A percentile compares a stretch with the other conserved stretches of the same genome.
Conservation (phyloP, 441 rosid species). For the Melastoma candidum region DNA sequence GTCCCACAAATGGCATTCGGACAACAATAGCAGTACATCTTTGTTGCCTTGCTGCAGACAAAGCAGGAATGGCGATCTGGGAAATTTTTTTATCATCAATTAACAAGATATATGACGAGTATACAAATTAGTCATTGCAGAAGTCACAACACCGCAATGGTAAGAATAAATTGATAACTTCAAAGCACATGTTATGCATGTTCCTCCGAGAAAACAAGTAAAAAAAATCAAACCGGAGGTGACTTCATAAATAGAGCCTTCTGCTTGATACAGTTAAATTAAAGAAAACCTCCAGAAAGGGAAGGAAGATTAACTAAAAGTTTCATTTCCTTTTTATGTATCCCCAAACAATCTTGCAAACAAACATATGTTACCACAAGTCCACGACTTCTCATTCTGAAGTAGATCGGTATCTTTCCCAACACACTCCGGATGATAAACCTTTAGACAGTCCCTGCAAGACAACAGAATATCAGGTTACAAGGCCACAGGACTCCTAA, state of each 20-base stretch:
- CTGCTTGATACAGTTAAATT: no score
- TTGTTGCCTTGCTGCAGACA: conserved; percentile 30
- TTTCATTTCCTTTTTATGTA: background rate
- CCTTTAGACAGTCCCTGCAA: conserved; percentile 45
- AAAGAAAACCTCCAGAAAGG: background rate
- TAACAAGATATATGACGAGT: background rate
- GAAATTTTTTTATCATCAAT: conserved; percentile 12
- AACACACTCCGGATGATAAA: conserved; percentile 41
- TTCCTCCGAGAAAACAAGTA: no score
- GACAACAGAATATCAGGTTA: no score
- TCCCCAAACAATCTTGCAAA: background rate
- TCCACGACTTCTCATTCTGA: conserved; percentile 26
- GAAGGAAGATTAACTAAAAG: background rate
- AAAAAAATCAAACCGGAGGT: no score
- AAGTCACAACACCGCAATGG: background rate
- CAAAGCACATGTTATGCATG: no score
- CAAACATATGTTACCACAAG: conserved; percentile 32
- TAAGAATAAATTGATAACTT: background rate
- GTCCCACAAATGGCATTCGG: conserved; percentile 37
- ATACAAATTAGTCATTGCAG: conserved; percentile 1
- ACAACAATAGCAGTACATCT: conserved; percentile 44
- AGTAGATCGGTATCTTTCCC: conserved; percentile 20
- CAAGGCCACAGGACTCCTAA: no score
- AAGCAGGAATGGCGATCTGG: conserved; percentile 52
- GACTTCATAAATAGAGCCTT: no score